Percentiles rank a stretch among this genome's conserved stretches.
Evolutionary conservation across 1,139 yeast species (phyloP).

Genomic region (Pichia sp.): DNA sequence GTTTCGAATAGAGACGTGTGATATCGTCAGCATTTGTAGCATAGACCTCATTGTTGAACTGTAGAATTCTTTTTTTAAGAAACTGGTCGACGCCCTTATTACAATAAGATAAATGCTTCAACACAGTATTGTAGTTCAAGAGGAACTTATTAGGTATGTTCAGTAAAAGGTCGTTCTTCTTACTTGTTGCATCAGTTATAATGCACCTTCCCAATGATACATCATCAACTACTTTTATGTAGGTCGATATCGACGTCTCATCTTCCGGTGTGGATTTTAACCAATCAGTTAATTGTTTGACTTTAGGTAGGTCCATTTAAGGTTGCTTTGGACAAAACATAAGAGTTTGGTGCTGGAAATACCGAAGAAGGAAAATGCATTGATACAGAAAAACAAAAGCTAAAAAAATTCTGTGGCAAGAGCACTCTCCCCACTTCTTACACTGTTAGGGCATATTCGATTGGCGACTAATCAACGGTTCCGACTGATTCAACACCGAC

Average conservation of each 20-base stretch:
- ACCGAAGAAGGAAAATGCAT: no score
- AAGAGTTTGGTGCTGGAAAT: no score
- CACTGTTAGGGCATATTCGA: no score
- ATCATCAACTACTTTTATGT: constrained; percentile 29
- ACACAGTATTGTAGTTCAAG: constrained; percentile 55
- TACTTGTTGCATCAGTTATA: constrained; percentile 37
- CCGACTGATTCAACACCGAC: neutral
- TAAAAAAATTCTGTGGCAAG: no score
- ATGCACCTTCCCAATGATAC: constrained; percentile 62
- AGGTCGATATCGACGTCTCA: constrained; percentile 14
- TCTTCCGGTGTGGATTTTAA: neutral
- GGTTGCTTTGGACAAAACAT: no score
- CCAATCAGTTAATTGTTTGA: constrained; percentile 6
- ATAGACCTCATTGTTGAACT: constrained; percentile 1
- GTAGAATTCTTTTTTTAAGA: constrained; percentile 4
- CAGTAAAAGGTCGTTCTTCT: constrained; percentile 30
- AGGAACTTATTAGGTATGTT: constrained; percentile 56
- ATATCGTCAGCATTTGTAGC: constrained; percentile 8
- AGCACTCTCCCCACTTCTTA: no score
- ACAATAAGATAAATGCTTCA: constrained; percentile 28
- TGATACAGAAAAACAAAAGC: no score
- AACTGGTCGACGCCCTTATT: constrained; percentile 17
- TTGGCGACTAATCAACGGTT: no score
- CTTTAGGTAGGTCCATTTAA: neutral
- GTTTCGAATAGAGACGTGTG: constrained; percentile 33